Base-by-base conservation (phyloP, 2,329 filamentous ascomycete genomes). In the Sclerotinia subarctica region DNA sequence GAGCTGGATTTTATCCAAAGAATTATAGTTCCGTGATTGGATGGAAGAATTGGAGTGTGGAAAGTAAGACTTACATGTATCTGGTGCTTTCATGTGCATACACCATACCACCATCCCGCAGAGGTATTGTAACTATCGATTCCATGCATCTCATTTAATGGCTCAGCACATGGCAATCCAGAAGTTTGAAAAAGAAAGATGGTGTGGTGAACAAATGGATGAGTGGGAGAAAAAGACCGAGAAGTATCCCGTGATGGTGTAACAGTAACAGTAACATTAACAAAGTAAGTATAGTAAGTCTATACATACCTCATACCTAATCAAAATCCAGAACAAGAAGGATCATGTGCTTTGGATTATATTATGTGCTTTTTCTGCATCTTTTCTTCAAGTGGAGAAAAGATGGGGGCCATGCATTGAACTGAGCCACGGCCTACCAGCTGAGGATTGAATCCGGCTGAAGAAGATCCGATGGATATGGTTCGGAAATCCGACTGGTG, bases 101-200 rank as follows among this genome's bases (percentile, higher is more conserved):
- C 35, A 35, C 7, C 35, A 35, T 35, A 57, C 54, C 35, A 35
- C 7, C 35, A 35, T 35, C 42, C 54, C 54, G n/a, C 54, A 35
- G 54, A 57, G 54, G 54, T 42, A 38, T 42, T 38, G 54, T 8
- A 57, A 57, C 35, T 38, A 38, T 35, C 42, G 42, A 32, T 32
- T 11, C 60, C 47, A 52, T 42, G 47, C 5, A 64, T 54, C 32
- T 53, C 5, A 54, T 32, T 54, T 29, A 42, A 51, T 54, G 62
- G 51, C 62, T 53, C 35, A 64, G 62, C 62, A 38, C 62, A 44
- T 64, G 62, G 62, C 29, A 64, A 26, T 44, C 26, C 47, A 63
- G 44, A 32, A n/a, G 24, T 24, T 24, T 49, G 44, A 51, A 63
- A 38, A 38, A 24, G 47, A 60, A 38, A 19, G 54, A 57, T n/a